These are phyloP conservation scores for Porogramme epimiltina DNA, from an alignment of 1,284 basidiomycete species.

Conservation along the genomic window DNA sequence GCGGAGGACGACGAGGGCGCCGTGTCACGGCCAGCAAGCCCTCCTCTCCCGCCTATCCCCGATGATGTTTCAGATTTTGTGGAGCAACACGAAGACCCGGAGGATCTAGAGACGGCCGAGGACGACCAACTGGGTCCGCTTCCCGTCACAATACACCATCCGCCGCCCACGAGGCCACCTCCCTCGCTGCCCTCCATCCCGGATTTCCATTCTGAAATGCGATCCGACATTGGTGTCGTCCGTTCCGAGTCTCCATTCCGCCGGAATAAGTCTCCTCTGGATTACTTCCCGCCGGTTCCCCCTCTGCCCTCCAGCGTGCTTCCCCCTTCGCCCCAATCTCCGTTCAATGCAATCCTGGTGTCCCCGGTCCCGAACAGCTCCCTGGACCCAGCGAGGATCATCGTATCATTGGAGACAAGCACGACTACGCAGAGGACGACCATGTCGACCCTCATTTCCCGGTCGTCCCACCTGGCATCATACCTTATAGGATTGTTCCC, in stretches of 20 bases:
- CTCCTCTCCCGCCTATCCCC: constrained; percentile 59
- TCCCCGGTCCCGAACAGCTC: constrained; percentile 52
- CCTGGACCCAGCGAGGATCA: constrained; percentile 58
- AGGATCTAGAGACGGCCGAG: constrained; percentile 12
- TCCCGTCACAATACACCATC: constrained; percentile 36
- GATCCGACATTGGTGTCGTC: constrained; percentile 15
- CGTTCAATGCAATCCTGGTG: constrained; percentile 67
- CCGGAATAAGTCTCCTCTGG: constrained; percentile 42
- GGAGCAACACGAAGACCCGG: constrained; percentile 15
- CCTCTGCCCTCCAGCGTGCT: constrained; percentile 35
- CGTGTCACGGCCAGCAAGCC: constrained; percentile 42
- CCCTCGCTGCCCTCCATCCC: constrained; percentile 21
- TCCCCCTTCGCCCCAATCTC: constrained; percentile 43
- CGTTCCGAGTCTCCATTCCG: constrained; percentile 30
- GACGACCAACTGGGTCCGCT: constrained; percentile 33
- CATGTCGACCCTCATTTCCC: constrained; percentile 62
- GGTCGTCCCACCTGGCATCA: constrained; percentile 62
- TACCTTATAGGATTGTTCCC: constrained; percentile 56
- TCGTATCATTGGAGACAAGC: constrained; percentile 72
- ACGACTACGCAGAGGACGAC: constrained; percentile 66
- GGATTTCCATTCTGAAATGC: constrained; percentile 19
- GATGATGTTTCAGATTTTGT: constrained; percentile 23
- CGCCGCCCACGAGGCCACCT: constrained; percentile 33
- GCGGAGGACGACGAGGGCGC: constrained; percentile 24
- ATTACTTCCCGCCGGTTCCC: constrained; percentile 42